Evolutionary conservation across 805 yeast genomes (phyloP), one percentile per base, ranked within the genome.

Genomic region (Metschnikowia gelsemii): DNA sequence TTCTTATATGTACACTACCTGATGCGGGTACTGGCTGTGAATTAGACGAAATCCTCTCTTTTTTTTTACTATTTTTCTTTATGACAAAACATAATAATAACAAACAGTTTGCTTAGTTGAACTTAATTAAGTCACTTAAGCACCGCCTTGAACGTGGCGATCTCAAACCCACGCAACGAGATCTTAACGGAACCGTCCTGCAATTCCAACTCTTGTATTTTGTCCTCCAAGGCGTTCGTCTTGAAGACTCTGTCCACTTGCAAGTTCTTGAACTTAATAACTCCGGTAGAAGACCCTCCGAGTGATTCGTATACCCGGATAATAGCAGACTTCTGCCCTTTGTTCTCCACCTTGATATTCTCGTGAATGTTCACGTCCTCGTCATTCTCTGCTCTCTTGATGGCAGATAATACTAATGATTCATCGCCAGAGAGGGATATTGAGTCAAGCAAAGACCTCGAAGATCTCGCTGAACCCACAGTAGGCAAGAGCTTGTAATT

Each of bases 321-420:
- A 19, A 90, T 70, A 20, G 87, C 66, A 1, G 69, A 59, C 35
- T 58, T 60, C 36, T 68, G 63, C 7, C 75, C 76, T 24, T 59
- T 55, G 38, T 63, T 60, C 33, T 71, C 70, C 32, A 75, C 69
- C 8, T 82, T 78, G 31, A 74, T 59, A 22, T 62, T 56, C 57
- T 58, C 52, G 57, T 78, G 76, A 6, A 65, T 54, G 66, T 70
- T 69, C 31, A 78, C 73, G 33, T 73, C 80, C 22, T 59, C 68
- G 59, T 91, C 97, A 56, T 84, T 88, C 57, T 90, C 97, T 9
- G 87, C 89, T 53, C 98, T 77, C 65, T 93, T 93, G 35, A 93
- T 62, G 50, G 87, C 80, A 3, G 91, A 80, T 35, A 91, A 61
- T 5, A 90, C 73, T 41, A 91, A 66, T 45, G 81, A 78, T 6